phyloP scores from a whole-genome alignment of 306 rosid genomes.

The Echinosophora koreensis region DNA sequence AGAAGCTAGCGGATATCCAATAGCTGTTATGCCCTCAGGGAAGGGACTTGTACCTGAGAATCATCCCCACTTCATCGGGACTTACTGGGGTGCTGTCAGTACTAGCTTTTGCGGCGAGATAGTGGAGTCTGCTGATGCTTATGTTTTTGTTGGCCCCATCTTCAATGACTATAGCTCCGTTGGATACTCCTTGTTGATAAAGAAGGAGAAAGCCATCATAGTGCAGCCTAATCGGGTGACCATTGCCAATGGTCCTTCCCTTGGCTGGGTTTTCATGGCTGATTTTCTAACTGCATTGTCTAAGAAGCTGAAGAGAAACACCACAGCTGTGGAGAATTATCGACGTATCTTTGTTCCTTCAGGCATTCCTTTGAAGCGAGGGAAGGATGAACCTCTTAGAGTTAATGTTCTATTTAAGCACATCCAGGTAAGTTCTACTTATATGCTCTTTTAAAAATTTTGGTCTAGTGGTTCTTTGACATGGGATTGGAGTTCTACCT shows the following conservation, averaged over 20 bases:
- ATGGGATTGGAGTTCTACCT: not conserved
- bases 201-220: slow-evolving; percentile 73
- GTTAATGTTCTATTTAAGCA: slow-evolving; percentile 88
- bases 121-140: slow-evolving; percentile 92
- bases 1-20: slow-evolving; percentile 79
- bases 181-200: slow-evolving; percentile 82
- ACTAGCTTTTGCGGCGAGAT: slow-evolving; percentile 82
- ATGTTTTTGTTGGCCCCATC: slow-evolving; percentile 82
- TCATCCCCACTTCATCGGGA: slow-evolving; percentile 66
- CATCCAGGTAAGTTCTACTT: slow-evolving; percentile 54
- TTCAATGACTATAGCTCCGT: slow-evolving; percentile 93
- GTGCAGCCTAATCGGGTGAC: slow-evolving; percentile 84
- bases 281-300: slow-evolving; percentile 78
- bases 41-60: slow-evolving; percentile 87
- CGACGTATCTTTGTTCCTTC: slow-evolving; percentile 73
- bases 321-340: slow-evolving; percentile 76
- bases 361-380: slow-evolving; percentile 64
- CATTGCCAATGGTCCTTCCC: slow-evolving; percentile 78
- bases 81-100: slow-evolving; percentile 94
- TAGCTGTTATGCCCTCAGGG: slow-evolving; percentile 85
- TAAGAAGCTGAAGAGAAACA: slow-evolving; percentile 70
- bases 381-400: slow-evolving; percentile 69
- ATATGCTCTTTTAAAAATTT: not conserved
- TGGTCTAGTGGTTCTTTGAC: not conserved
- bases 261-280: slow-evolving; percentile 94